Evolutionary conservation across 192 early-diverging fungal species (phyloP), one percentile per base, ranked within the genome.

Genomic region (Thoreauomyces humboldtii): DNA sequence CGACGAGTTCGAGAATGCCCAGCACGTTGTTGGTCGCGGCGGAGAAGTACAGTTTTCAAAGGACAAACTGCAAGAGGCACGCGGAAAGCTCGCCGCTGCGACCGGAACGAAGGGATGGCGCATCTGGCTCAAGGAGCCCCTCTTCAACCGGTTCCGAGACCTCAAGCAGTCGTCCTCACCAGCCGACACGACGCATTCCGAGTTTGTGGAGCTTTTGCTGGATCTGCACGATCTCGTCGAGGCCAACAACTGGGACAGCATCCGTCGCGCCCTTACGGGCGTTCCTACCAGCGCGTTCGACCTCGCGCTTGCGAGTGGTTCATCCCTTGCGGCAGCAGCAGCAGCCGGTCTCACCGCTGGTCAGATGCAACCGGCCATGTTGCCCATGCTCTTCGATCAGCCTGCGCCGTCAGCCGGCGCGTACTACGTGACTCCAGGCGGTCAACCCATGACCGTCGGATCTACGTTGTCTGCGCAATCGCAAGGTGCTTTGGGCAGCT

Each of bases 151-250:
- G 28, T 69, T 69, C 41, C 58, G 58, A 2, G 67, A 69, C 31
- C 19, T 62, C 15, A 69, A 69, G 35, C 57, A 69, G 29, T 31
- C 59, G 12, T 69, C 53, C 31, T 57, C 67, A 4, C 67, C 67
- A 7, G 53, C 67, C 1, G 67, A 60, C 32, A 69, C 67, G 12
- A 69, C 67, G 7, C 67, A 69, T 31, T 59, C 67, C 4, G 67
- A 69, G 29, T 69, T 69, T 62, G 67, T 69, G 9, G 67, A 69
- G 25, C 31, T 69, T 34, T 29, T 69, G 50, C 59, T 69, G n/a
- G 67, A 69, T 35, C 42, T 69, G 48, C 38, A 66, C 25, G 44
- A 66, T 31, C 38, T 46, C 15, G n/a, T 31, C 45, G 61, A 63
- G 24, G 61, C 45, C 1, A 17, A 52, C 4, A 29, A 66, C 28